Evolutionary conservation across 1,284 basidiomycete species (phyloP).

Genomic region (Laetiporus sulphureus): DNA sequence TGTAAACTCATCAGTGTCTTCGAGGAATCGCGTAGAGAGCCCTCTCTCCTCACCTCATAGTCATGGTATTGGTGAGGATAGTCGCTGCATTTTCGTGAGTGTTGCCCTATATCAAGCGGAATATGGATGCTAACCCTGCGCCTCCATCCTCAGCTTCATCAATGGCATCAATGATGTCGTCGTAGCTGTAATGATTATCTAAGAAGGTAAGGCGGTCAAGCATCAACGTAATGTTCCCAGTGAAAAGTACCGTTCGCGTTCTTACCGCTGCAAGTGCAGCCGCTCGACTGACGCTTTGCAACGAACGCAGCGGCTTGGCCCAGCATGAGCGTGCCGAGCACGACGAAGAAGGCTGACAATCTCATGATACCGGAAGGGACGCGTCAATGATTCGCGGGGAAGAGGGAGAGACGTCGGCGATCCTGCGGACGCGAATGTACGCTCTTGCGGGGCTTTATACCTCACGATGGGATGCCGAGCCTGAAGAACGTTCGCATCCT

Average conservation of each 20-base stretch:
- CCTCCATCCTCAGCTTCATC: slow-evolving; percentile 8
- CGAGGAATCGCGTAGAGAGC: background rate
- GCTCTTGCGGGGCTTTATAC: too few relatives aligned
- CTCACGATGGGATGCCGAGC: too few relatives aligned
- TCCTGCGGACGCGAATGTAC: too few relatives aligned
- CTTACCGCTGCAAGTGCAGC: slow-evolving; percentile 21
- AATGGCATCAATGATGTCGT: slow-evolving; percentile 14
- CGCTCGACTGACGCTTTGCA: slow-evolving; percentile 14
- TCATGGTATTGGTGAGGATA: slow-evolving; percentile 7
- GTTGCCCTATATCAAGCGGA: too few relatives aligned
- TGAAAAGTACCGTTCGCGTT: too few relatives aligned
- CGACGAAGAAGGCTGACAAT: slow-evolving; percentile 11
- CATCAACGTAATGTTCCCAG: background rate
- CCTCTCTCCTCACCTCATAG: slow-evolving; percentile 5
- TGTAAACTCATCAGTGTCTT: background rate
- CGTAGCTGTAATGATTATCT: slow-evolving; percentile 11
- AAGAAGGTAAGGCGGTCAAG: background rate
- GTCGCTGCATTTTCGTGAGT: background rate
- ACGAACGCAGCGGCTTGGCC: slow-evolving; percentile 12
- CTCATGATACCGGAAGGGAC: too few relatives aligned
- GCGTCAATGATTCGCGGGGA: too few relatives aligned
- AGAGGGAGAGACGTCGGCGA: too few relatives aligned
- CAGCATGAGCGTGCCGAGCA: slow-evolving; percentile 13
- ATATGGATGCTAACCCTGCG: background rate
- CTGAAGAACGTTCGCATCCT: too few relatives aligned